Conservation (phyloP, 1,139 yeast genomes). For the Zygosaccharomyces sapae region DNA sequence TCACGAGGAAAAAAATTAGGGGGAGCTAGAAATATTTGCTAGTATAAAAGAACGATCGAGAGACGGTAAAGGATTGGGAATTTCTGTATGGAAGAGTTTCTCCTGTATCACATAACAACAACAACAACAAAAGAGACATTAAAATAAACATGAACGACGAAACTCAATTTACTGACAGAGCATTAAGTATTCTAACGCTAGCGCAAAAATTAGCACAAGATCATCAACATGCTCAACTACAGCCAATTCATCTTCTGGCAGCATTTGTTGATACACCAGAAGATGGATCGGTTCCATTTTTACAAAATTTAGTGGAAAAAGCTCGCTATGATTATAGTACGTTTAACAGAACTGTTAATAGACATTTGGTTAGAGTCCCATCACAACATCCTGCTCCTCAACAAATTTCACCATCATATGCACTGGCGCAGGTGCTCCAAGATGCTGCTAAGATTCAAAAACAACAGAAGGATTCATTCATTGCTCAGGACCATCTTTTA, state of each 20-base stretch:
- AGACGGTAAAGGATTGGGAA: neutral
- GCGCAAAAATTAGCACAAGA: conserved; percentile 82
- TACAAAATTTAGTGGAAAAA: conserved; percentile 80
- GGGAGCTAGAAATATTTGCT: neutral
- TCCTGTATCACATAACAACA: too few relatives aligned
- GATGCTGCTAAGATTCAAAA: conserved; percentile 71
- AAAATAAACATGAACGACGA: conserved; percentile 44
- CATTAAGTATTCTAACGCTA: conserved; percentile 69
- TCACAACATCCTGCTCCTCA: conserved; percentile 85
- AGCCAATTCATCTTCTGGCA: conserved; percentile 84
- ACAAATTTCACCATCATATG: conserved; percentile 64
- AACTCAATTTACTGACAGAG: conserved; percentile 89
- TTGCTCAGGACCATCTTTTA: conserved; percentile 91
- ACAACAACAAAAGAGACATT: too few relatives aligned
- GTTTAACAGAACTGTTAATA: conserved; percentile 76
- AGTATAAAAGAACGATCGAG: neutral
- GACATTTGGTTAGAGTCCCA: conserved; percentile 76
- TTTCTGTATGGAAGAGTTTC: neutral
- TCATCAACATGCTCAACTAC: conserved; percentile 74
- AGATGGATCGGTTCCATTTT: conserved; percentile 58
- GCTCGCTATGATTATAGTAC: conserved; percentile 84
- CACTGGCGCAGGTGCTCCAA: conserved; percentile 64
- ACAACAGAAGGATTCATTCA: conserved; percentile 84
- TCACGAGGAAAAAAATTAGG: neutral
- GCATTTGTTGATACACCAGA: conserved; percentile 80